A percentile compares a stretch with the other conserved stretches of the same genome.
These are phyloP conservation scores for Ganoderma multipileum DNA, from an alignment of 1,284 basidiomycete genomes.

Conservation along the genomic window DNA sequence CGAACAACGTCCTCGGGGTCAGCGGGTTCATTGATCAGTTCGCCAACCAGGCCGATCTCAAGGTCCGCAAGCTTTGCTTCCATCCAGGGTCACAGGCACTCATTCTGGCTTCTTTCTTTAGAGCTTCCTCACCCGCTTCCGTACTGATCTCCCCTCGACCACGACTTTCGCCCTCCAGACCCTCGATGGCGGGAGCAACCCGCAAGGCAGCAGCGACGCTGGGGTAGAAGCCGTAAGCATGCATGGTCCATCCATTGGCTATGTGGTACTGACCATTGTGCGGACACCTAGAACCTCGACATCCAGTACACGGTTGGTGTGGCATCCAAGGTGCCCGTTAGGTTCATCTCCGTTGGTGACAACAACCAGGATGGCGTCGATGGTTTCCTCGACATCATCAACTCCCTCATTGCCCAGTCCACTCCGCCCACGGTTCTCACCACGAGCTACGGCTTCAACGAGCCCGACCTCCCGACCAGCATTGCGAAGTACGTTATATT, in stretches of 20 bases:
- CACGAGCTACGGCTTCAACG: constrained; percentile 53
- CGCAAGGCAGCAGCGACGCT: constrained; percentile 41
- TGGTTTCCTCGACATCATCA: constrained; percentile 28
- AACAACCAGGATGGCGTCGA: constrained; percentile 23
- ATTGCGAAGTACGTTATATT: constrained; percentile 51
- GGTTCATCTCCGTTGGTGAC: constrained; percentile 29
- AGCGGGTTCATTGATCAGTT: constrained; percentile 62
- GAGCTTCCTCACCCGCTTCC: constrained; percentile 37
- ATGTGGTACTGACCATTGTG: background rate
- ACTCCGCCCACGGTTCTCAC: constrained; percentile 64
- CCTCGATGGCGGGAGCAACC: constrained; percentile 54
- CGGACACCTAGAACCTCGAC: constrained; percentile 51
- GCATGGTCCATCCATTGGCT: background rate
- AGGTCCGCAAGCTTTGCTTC: constrained; percentile 34
- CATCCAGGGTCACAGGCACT: too few relatives aligned
- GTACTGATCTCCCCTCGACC: constrained; percentile 41
- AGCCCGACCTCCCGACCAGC: constrained; percentile 27
- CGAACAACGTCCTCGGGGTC: constrained; percentile 57
- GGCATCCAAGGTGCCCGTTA: constrained; percentile 51
- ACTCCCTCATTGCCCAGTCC: constrained; percentile 46
- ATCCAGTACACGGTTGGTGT: constrained; percentile 68
- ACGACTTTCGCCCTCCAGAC: constrained; percentile 47
- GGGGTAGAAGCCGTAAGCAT: constrained; percentile 56
- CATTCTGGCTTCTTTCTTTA: constrained; percentile 10
- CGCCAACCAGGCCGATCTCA: constrained; percentile 56